phyloP scores from a whole-genome alignment of 768 basidiomycete species.

The Rhodosporidiobolus sp. region DNA sequence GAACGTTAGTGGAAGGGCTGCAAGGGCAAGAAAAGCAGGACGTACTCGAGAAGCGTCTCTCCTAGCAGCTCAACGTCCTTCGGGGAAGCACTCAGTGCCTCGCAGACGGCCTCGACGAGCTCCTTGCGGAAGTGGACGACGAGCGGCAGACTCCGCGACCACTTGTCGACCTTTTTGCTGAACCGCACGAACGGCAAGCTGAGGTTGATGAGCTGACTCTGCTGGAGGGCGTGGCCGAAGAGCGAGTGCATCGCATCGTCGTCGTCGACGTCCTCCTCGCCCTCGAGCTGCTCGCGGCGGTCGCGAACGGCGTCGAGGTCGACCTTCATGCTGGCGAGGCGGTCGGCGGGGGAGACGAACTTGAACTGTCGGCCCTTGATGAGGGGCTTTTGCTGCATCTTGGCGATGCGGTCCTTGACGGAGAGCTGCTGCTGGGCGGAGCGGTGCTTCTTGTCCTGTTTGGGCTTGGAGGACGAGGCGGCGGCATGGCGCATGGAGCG shows the following conservation, averaged over 20 bases:
- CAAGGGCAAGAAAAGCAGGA: background rate
- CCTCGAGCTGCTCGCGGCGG: slow-evolving; percentile 36
- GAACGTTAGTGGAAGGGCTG: background rate
- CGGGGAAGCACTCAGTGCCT: slow-evolving; percentile 2
- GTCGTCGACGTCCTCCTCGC: slow-evolving; percentile 21
- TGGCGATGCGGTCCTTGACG: slow-evolving; percentile 33
- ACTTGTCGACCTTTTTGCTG: slow-evolving; percentile 59
- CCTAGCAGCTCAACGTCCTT: slow-evolving; percentile 35
- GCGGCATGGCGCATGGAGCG: slow-evolving; percentile 32
- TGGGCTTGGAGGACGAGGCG: background rate
- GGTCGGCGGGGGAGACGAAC: slow-evolving; percentile 29
- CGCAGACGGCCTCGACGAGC: slow-evolving; percentile 53
- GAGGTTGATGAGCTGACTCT: slow-evolving; percentile 77
- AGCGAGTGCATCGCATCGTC: slow-evolving; percentile 50
- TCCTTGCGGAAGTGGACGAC: slow-evolving; percentile 75
- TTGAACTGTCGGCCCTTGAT: slow-evolving; percentile 36
- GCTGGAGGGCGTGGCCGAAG: slow-evolving; percentile 68
- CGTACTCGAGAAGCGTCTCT: slow-evolving; percentile 38
- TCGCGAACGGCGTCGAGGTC: slow-evolving; percentile 33
- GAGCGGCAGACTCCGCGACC: slow-evolving; percentile 73
- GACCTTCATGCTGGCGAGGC: slow-evolving; percentile 35
- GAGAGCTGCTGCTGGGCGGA: slow-evolving; percentile 30
- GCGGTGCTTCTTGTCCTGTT: slow-evolving; percentile 22
- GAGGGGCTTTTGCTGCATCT: slow-evolving; percentile 27
- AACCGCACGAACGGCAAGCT: slow-evolving; percentile 71